A percentile compares a stretch with the other conserved stretches of the same genome.
These are phyloP conservation scores for Capronia coronata DNA, from an alignment of 2,329 filamentous ascomycete genomes.

Conservation along the genomic window DNA sequence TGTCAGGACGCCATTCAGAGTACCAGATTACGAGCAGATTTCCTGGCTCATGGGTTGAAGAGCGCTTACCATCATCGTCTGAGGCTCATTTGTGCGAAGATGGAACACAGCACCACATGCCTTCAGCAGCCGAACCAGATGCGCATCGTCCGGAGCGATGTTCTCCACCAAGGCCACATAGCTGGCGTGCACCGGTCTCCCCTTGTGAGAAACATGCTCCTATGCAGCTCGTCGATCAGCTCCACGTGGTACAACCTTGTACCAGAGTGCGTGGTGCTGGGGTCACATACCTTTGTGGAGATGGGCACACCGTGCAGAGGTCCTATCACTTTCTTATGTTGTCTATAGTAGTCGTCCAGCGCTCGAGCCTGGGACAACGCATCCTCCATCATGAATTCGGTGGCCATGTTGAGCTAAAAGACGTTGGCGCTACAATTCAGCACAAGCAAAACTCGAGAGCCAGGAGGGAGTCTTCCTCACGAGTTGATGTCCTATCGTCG, in stretches of 20 bases:
- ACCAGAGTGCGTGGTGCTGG: too few relatives aligned
- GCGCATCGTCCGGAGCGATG: slow-evolving; percentile 27
- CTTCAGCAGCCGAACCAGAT: slow-evolving; percentile 35
- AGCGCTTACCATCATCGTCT: slow-evolving; percentile 42
- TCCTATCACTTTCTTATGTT: slow-evolving; percentile 23
- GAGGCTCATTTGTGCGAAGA: slow-evolving; percentile 52
- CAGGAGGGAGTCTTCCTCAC: too few relatives aligned
- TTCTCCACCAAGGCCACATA: slow-evolving; percentile 35
- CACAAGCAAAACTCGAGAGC: too few relatives aligned
- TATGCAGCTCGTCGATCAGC: background rate
- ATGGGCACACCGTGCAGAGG: slow-evolving; percentile 31
- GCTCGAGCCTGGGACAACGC: slow-evolving; percentile 25
- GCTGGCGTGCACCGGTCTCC: slow-evolving; percentile 25
- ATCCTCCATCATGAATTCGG: slow-evolving; percentile 27
- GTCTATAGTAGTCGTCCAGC: slow-evolving; percentile 31
- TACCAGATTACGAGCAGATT: too few relatives aligned
- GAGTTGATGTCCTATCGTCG: slow-evolving; percentile 53
- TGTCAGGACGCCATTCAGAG: background rate
- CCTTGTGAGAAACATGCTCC: slow-evolving; percentile 30
- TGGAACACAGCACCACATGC: slow-evolving; percentile 36
- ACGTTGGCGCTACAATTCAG: too few relatives aligned
- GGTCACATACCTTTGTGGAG: slow-evolving; percentile 30
- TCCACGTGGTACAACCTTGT: slow-evolving; percentile 30
- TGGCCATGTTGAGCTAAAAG: slow-evolving; percentile 25
- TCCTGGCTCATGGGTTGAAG: too few relatives aligned